phyloP scores from a whole-genome alignment of 2,329 filamentous ascomycete genomes.

The Fusarium phyllophilum region DNA sequence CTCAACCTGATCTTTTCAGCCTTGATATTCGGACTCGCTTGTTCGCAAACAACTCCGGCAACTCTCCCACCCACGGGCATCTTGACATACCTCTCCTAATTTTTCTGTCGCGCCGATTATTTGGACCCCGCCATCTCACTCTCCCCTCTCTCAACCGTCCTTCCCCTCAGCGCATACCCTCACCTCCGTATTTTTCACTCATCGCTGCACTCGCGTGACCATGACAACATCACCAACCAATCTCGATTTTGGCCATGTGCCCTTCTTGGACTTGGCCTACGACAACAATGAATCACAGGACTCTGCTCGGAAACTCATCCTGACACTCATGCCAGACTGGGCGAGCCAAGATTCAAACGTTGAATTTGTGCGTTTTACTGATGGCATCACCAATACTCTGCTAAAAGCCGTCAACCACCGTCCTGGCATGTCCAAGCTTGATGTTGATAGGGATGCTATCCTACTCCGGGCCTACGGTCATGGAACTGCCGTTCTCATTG shows the following conservation, averaged over 20 bases:
- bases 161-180: constrained; percentile 7
- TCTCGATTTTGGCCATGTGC: constrained; percentile 58
- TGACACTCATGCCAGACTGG: constrained; percentile 87
- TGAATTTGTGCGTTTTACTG: constrained; percentile 91
- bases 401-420: constrained; percentile 79
- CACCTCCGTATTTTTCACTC: constrained; percentile 18
- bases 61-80: not conserved
- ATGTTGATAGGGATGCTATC: constrained; percentile 85
- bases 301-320: constrained; percentile 82
- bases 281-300: constrained; percentile 78
- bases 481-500: constrained; percentile 93
- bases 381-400: constrained; percentile 97
- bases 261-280: constrained; percentile 80
- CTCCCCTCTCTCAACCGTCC: constrained; percentile 6
- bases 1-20: constrained; percentile 7
- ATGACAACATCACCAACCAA: constrained; percentile 50
- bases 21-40: constrained; percentile 2
- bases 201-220: constrained; percentile 29
- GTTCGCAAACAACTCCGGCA: constrained; percentile 7
- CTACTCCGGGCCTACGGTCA: constrained; percentile 93
- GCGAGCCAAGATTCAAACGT: constrained; percentile 76
- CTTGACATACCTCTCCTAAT: constrained; percentile 2
- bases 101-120: constrained; percentile 9
- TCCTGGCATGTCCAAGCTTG: constrained; percentile 72
- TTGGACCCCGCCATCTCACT: constrained; percentile 17